These are phyloP conservation scores for Xylaria sp. DNA, from an alignment of 2,329 filamentous ascomycete genomes.

Conservation along the genomic window DNA sequence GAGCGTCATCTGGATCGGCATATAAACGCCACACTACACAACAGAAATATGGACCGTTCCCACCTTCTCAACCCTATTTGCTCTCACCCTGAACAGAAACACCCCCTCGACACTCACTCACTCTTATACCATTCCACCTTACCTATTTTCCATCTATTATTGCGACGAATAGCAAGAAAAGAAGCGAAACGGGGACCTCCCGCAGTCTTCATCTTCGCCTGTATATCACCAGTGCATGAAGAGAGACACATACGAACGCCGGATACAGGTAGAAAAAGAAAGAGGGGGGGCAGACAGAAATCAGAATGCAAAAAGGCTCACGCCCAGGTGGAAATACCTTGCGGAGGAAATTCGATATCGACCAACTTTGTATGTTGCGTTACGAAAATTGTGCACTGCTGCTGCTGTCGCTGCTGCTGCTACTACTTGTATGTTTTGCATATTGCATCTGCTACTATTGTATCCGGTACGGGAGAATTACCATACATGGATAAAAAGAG, in stretches of 20 bases:
- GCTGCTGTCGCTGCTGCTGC: not conserved
- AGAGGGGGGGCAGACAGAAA: constrained; percentile 1
- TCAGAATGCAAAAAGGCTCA: constrained; percentile 23
- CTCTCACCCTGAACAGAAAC: not conserved
- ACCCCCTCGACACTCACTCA: not conserved
- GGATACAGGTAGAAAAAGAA: constrained; percentile 8
- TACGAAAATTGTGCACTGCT: constrained; percentile 5
- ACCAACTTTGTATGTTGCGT: constrained; percentile 3
- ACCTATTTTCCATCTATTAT: not conserved
- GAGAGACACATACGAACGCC: constrained; percentile 4
- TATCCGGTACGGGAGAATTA: constrained; percentile 7
- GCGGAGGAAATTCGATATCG: not conserved
- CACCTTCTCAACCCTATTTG: not conserved
- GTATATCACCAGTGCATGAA: constrained; percentile 27
- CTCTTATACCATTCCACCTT: not conserved
- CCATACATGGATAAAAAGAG: not conserved
- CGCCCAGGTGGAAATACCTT: constrained; percentile 12
- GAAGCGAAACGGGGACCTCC: not conserved
- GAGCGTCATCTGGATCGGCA: constrained; percentile 81
- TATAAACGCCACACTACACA: constrained; percentile 55
- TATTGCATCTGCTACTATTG: constrained; percentile 5
- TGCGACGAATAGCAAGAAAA: not conserved
- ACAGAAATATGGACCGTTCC: not conserved
- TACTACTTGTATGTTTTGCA: constrained; percentile 14
- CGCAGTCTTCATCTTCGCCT: constrained; percentile 10